phyloP scores from a whole-genome alignment of 208 protist genomes.

The Leishmania arabica region DNA sequence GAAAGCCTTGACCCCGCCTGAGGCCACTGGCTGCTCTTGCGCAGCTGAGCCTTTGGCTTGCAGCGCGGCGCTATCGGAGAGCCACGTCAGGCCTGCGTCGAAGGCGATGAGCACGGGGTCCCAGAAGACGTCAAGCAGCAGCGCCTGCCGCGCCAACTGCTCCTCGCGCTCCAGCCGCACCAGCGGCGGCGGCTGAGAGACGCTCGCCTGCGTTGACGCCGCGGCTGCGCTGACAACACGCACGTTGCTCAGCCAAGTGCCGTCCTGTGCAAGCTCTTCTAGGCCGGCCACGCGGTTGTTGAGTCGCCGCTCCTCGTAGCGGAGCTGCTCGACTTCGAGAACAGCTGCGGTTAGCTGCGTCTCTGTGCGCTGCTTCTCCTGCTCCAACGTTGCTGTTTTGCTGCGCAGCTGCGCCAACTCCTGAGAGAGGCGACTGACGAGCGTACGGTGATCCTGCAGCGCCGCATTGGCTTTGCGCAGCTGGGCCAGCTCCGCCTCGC shows the following conservation, averaged over 20 bases:
- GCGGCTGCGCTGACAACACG: slow-evolving; percentile 10
- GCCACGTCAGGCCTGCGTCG: slow-evolving; percentile 86
- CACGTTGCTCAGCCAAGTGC: slow-evolving; percentile 24
- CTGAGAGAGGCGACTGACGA: slow-evolving; percentile 36
- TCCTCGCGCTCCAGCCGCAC: slow-evolving; percentile 43
- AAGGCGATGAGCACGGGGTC: slow-evolving; percentile 85
- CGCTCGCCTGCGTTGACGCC: not conserved
- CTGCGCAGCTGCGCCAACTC: slow-evolving; percentile 40
- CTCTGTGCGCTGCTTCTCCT: slow-evolving; percentile 29
- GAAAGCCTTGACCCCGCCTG: not conserved
- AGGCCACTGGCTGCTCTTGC: slow-evolving; percentile 2
- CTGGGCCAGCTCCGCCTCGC: slow-evolving; percentile 64
- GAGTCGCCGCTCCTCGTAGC: slow-evolving; percentile 59
- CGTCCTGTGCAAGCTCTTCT: slow-evolving; percentile 31
- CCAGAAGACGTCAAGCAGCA: slow-evolving; percentile 77
- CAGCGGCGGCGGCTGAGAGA: not conserved
- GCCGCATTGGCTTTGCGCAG: slow-evolving; percentile 43
- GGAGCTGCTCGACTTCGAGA: slow-evolving; percentile 69
- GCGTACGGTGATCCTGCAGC: slow-evolving; percentile 37
- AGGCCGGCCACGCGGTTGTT: slow-evolving; percentile 38
- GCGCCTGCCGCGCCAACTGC: slow-evolving; percentile 45
- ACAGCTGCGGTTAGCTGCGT: slow-evolving; percentile 22
- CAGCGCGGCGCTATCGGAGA: slow-evolving; percentile 48
- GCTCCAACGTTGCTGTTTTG: slow-evolving; percentile 22
- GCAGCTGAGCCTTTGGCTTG: slow-evolving; percentile 9